These are phyloP conservation scores for Pichia sp. DNA, from an alignment of 1,139 yeast genomes.

Conservation along the genomic window DNA sequence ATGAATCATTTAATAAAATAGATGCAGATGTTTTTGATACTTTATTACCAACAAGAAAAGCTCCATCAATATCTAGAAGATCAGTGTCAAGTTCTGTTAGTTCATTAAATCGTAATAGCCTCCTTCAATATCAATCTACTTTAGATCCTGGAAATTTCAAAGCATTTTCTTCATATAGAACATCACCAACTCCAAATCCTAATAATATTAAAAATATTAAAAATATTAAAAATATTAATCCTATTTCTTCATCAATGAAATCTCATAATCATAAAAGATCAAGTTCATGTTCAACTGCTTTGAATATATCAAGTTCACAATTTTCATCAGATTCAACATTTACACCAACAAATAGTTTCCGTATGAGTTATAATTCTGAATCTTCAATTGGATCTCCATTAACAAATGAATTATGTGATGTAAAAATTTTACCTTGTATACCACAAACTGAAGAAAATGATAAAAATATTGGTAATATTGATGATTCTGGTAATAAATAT, in stretches of 20 bases:
- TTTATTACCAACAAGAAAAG: slow-evolving; percentile 2
- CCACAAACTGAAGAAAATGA: neutral
- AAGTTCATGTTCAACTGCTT: slow-evolving; percentile 1
- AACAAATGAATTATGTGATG: neutral
- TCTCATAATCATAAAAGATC: neutral
- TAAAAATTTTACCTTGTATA: slow-evolving; percentile 7
- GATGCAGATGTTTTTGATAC: neutral
- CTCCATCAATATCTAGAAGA: neutral
- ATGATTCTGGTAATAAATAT: neutral
- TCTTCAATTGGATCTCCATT: slow-evolving; percentile 3
- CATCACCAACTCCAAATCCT: slow-evolving; percentile 21
- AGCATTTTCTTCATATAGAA: slow-evolving; percentile 26
- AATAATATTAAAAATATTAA: neutral
- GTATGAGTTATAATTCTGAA: slow-evolving; percentile 8
- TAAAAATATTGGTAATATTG: neutral
- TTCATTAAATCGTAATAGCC: neutral
- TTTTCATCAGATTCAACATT: slow-evolving; percentile 3
- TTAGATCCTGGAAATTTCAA: slow-evolving; percentile 12
- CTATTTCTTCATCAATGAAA: neutral
- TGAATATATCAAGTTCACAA: slow-evolving; percentile 1
- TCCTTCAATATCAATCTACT: neutral
- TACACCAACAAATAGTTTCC: neutral
- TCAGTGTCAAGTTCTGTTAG: neutral
- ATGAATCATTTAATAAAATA: slow-evolving; percentile 17
- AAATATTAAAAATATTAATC: neutral